These are phyloP conservation scores for Peronospora destructor DNA, from an alignment of 352 stramenopile genomes.

Conservation along the genomic window DNA sequence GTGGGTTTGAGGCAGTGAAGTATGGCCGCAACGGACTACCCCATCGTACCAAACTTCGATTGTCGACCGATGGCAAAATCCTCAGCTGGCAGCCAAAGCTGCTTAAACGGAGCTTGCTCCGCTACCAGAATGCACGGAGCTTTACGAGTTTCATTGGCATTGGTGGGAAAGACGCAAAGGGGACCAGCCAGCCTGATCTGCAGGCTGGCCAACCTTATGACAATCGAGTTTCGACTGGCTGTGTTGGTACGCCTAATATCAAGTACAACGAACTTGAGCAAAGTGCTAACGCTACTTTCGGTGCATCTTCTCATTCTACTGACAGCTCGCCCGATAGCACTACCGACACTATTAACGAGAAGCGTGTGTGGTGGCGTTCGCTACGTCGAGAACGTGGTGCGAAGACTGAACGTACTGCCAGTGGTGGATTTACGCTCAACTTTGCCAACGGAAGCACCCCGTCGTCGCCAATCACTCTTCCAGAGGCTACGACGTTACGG, in stretches of 20 bases:
- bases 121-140: slow-evolving; percentile 63
- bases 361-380: slow-evolving; percentile 66
- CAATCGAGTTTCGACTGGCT: slow-evolving; percentile 26
- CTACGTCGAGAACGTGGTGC: slow-evolving; percentile 48
- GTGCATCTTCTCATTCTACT: slow-evolving; percentile 23
- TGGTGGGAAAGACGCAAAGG: slow-evolving; percentile 30
- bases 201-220: slow-evolving; percentile 26
- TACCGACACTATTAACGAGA: slow-evolving; percentile 47
- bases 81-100: slow-evolving; percentile 75
- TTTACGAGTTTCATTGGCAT: slow-evolving; percentile 62
- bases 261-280: slow-evolving; percentile 19
- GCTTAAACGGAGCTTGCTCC: slow-evolving; percentile 59
- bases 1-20: slow-evolving; percentile 70
- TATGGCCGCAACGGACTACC: slow-evolving; percentile 72
- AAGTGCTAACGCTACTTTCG: slow-evolving; percentile 19
- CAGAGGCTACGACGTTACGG: slow-evolving; percentile 13
- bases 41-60: slow-evolving; percentile 64
- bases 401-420: slow-evolving; percentile 59
- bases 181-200: slow-evolving; percentile 36
- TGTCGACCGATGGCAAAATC: slow-evolving; percentile 62
- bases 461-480: slow-evolving; percentile 25
- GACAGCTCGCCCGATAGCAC: slow-evolving; percentile 29
- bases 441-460: slow-evolving; percentile 32
- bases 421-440: slow-evolving; percentile 52
- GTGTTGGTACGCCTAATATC: slow-evolving; percentile 11